Base-by-base conservation (phyloP, 1,139 yeast genomes). In the Candida frijolesensis region DNA sequence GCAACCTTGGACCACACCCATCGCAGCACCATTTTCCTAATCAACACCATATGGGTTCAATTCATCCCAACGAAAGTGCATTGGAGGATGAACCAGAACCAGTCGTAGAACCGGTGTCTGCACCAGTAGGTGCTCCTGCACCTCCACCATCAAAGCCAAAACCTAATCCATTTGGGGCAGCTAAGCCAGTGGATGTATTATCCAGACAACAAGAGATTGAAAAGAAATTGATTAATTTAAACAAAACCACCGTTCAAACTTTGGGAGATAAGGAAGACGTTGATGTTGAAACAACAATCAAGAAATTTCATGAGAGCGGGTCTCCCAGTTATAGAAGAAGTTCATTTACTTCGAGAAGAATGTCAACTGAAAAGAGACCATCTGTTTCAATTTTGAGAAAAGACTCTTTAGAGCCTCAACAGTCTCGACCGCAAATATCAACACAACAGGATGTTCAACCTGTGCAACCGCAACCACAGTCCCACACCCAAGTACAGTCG, bases 181-280 rank as follows among this genome's bases (percentile, higher is more conserved):
- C 81, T 0, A 76, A 70, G 57, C 81, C 81, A 2, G 80, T 77
- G 51, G 72, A 78, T 69, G 59, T 72, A 2, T 60, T 72, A 35
- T 63, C 79, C 4, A 68, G 70, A 49, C 74, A 68, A 57, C 71
- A 70, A 39, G 80, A 76, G 56, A 70, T 75, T 37, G 79, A 76
- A 39, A 70, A 71, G 54, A 70, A 78, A 58, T 66, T 85, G 53
- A 69, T 76, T 7, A 70, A 73, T 46, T 66, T 84, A 42, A 85
- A 85, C 59, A 77, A 79, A 40, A 84, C 87, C 0, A 85, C 89
- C 0, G 75, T 80, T 47, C 78, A 77, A 60, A 82, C 84, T 1
- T 56, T 79, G 37, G 82, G 79, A 0, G 64, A 68, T 15, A 64
- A 60, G 14, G 63, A 57, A 14, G 57, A 38, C 10, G 51, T 54